Evolutionary conservation across 2,329 filamentous ascomycete genomes (phyloP).

Genomic region (Calycina herbarum): DNA sequence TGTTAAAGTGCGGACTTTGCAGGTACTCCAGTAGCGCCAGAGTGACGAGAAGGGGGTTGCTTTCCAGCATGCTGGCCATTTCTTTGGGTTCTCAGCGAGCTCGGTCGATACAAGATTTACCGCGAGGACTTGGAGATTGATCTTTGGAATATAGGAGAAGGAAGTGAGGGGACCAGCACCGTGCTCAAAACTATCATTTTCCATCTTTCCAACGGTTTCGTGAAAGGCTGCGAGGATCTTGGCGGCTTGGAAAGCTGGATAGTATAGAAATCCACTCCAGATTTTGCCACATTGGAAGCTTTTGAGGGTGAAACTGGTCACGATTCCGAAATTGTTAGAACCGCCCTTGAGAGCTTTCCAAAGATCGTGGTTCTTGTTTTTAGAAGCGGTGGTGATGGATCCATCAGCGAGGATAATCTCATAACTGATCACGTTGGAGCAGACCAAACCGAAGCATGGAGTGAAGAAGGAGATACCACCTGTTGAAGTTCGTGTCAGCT

Average conservation of each 20-base stretch:
- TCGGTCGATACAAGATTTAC: conserved; percentile 1
- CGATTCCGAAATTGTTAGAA: conserved; percentile 21
- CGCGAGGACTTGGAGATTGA: conserved; percentile 12
- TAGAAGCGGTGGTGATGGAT: conserved; percentile 13
- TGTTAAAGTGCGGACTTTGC: conserved; percentile 13
- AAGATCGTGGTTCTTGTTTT: conserved; percentile 17
- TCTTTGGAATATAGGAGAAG: conserved; percentile 16
- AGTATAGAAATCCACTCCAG: conserved; percentile 12
- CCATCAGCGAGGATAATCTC: conserved; percentile 46
- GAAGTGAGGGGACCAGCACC: conserved; percentile 12
- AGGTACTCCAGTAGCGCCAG: conserved; percentile 11
- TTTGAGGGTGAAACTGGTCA: conserved; percentile 19
- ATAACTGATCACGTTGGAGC: conserved; percentile 14
- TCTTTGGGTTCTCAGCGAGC: conserved; percentile 10
- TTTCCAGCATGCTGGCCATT: conserved; percentile 14
- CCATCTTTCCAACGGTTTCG: conserved; percentile 13
- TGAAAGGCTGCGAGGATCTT: conserved; percentile 12
- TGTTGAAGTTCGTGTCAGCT: not conserved
- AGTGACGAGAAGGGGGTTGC: conserved; percentile 5
- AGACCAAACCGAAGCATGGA: conserved; percentile 18
- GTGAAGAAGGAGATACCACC: conserved; percentile 20
- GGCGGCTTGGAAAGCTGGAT: conserved; percentile 3
- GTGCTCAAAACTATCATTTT: conserved; percentile 14
- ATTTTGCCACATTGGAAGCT: conserved; percentile 18
- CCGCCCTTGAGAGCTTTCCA: conserved; percentile 22